Percentiles rank a stretch among this genome's conserved stretches.
Conservation (phyloP, 2,329 filamentous ascomycete species). For the Amylocarpus encephaloides region DNA sequence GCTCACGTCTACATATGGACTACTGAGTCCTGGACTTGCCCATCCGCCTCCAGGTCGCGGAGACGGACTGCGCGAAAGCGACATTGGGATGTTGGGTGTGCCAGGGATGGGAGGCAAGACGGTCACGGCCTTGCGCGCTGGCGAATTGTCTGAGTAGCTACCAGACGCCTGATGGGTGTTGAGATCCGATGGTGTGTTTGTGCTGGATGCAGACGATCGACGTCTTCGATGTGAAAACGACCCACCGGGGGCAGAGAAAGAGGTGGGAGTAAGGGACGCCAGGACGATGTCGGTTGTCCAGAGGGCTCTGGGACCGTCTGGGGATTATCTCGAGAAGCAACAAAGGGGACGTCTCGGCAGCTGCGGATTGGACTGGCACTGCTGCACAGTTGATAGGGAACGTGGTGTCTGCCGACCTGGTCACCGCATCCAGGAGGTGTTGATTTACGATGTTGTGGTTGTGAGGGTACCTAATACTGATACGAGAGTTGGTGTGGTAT, state of each 20-base stretch:
- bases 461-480: no score
- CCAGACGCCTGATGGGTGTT: constrained; percentile 19
- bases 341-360: neutral
- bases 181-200: constrained; percentile 20
- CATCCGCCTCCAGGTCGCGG: constrained; percentile 80
- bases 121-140: constrained; percentile 13
- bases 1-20: constrained; percentile 51
- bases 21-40: constrained; percentile 74
- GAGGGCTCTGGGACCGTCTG: constrained; percentile 28
- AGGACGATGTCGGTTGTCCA: constrained; percentile 37
- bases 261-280: constrained; percentile 43
- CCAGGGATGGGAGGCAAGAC: constrained; percentile 33
- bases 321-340: constrained; percentile 6
- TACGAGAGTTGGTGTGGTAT: no score
- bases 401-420: no score
- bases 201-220: constrained; percentile 31
- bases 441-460: neutral
- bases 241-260: constrained; percentile 40
- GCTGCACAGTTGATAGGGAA: no score
- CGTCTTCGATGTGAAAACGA: constrained; percentile 29
- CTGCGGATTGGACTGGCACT: neutral
- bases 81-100: constrained; percentile 61
- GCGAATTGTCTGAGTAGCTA: constrained; percentile 12
- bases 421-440: neutral
- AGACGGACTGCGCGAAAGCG: constrained; percentile 80